phyloP scores from a whole-genome alignment of 441 rosid genomes.

The Euphorbia schlechtendalii region DNA sequence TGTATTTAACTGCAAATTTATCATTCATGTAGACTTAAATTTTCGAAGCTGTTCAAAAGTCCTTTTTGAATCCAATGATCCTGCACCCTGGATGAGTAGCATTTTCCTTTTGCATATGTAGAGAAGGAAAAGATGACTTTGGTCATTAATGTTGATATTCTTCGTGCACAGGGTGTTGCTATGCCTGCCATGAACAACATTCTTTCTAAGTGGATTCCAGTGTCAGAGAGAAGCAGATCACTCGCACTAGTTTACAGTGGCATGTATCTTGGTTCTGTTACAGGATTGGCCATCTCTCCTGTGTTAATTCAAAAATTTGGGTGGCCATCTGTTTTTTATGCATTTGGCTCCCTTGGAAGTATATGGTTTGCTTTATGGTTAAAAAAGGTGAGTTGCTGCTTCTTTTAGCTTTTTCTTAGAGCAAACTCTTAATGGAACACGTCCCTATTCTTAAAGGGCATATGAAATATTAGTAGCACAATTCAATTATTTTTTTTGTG shows the following conservation, averaged over 20 bases:
- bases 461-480: background rate
- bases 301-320: constrained; percentile 76
- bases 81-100: background rate
- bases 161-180: constrained; percentile 81
- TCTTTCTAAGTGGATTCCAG: constrained; percentile 97
- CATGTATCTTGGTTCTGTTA: constrained; percentile 98
- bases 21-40: background rate
- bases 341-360: constrained; percentile 93
- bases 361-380: constrained; percentile 87
- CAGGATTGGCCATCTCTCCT: constrained; percentile 85
- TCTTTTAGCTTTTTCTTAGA: background rate
- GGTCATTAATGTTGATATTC: constrained; percentile 18
- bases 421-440: background rate
- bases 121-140: constrained; percentile 9
- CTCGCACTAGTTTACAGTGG: constrained; percentile 94
- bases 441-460: background rate
- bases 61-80: too few species aligned
- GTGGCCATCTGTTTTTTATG: constrained; percentile 94
- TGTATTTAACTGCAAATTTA: background rate
- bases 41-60: background rate
- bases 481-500: background rate
- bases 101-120: constrained; percentile 10
- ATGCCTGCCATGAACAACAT: constrained; percentile 99
- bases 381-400: constrained; percentile 42
- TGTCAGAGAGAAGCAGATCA: constrained; percentile 96